A percentile compares a stretch with the other conserved stretches of the same genome.
Conservation (phyloP, 2,329 filamentous ascomycete species). For the Albifimbria verrucaria region DNA sequence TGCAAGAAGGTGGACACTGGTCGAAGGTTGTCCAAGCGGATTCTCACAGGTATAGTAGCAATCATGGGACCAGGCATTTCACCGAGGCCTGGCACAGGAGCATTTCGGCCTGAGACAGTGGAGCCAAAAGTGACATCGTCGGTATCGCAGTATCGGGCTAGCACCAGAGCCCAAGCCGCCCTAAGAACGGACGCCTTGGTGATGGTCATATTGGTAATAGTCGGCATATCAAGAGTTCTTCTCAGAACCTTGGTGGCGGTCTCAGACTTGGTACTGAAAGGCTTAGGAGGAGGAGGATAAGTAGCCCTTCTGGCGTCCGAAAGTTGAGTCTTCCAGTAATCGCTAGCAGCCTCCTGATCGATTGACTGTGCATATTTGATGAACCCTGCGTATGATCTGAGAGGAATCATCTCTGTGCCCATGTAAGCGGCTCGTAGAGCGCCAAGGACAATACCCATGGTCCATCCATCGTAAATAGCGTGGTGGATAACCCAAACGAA, state of each 20-base stretch:
- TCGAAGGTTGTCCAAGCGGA: conserved; percentile 24
- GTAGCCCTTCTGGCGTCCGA: conserved; percentile 12
- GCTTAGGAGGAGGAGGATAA: neutral
- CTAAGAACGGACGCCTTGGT: neutral
- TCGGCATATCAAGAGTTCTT: too few relatives aligned
- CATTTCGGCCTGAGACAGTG: neutral
- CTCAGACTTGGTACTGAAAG: neutral
- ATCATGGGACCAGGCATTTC: neutral
- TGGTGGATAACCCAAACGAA: conserved; percentile 28
- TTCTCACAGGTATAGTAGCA: conserved; percentile 4
- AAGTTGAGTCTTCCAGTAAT: conserved; percentile 38
- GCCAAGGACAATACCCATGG: neutral
- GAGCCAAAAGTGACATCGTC: neutral
- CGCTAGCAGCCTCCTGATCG: conserved; percentile 2
- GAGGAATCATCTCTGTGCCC: neutral
- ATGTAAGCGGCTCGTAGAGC: neutral
- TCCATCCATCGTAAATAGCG: conserved; percentile 36
- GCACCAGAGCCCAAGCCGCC: neutral
- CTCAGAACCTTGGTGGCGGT: neutral
- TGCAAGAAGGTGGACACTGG: conserved; percentile 38
- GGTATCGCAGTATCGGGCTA: neutral
- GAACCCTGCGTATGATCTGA: conserved; percentile 32
- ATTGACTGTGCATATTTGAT: conserved; percentile 37
- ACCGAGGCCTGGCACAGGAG: neutral
- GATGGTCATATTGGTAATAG: too few relatives aligned